A percentile compares a stretch with the other conserved stretches of the same genome.
Evolutionary conservation across 2,329 filamentous ascomycete genomes (phyloP).

Genomic region (Penicillium sp.): DNA sequence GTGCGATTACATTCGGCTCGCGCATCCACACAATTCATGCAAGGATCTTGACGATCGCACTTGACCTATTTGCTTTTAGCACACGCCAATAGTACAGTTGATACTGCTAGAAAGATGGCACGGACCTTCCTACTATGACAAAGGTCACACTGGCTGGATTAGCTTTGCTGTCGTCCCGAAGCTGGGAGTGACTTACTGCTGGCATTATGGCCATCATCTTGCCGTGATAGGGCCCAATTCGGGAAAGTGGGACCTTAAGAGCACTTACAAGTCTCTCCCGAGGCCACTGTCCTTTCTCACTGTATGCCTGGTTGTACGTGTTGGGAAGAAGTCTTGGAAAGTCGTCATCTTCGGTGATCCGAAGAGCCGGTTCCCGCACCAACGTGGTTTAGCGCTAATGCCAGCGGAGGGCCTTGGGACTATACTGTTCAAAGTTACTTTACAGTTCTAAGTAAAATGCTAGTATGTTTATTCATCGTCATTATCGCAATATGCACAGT

Average conservation of each 20-base stretch:
- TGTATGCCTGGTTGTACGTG: background rate
- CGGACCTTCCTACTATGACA: conserved; percentile 37
- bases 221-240: background rate
- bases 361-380: conserved; percentile 17
- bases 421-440: background rate
- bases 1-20: conserved; percentile 31
- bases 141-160: conserved; percentile 28
- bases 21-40: conserved; percentile 45
- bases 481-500: conserved; percentile 21
- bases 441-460: background rate
- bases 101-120: background rate
- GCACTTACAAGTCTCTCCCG: background rate
- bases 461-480: background rate
- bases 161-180: background rate
- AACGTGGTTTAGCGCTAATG: background rate
- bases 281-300: background rate
- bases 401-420: background rate
- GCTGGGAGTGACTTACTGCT: conserved; percentile 8
- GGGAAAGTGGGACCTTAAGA: background rate
- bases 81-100: background rate
- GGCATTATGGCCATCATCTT: conserved; percentile 7
- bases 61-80: conserved; percentile 31
- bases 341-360: conserved; percentile 5
- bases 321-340: background rate
- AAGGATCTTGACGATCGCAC: conserved; percentile 44